These are phyloP conservation scores for Beta macrorhiza DNA, from an alignment of 179 eudicot genomes.

Conservation along the genomic window DNA sequence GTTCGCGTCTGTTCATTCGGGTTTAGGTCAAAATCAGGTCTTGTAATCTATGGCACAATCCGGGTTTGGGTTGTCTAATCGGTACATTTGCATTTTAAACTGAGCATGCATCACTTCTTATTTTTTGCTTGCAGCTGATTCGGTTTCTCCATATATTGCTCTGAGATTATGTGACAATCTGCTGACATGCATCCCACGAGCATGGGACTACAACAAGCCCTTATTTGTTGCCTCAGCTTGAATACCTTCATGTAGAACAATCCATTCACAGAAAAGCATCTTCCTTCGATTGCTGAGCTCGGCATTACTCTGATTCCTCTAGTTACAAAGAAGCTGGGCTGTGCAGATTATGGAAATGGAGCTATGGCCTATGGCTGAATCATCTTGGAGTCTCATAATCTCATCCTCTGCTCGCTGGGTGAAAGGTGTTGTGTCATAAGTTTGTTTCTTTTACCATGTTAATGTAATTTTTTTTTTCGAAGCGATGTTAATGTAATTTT, in stretches of 20 bases:
- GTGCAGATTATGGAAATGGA: conserved; percentile 93
- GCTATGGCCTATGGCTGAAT: conserved; percentile 98
- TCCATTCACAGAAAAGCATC: conserved; percentile 92
- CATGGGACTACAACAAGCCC: conserved; percentile 94
- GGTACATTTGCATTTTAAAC: background rate
- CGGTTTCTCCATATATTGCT: conserved; percentile 31
- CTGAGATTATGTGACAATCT: conserved; percentile 93
- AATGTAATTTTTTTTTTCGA: background rate
- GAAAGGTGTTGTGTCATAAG: conserved; percentile 5
- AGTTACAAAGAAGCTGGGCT: conserved; percentile 77
- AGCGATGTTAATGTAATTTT: background rate
- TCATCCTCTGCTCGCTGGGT: conserved; percentile 25
- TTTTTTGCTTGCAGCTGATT: background rate
- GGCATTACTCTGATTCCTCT: conserved; percentile 83
- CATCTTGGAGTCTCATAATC: conserved; percentile 57
- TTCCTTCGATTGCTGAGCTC: conserved; percentile 69
- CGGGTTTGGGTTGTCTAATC: background rate
- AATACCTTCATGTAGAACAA: conserved; percentile 97
- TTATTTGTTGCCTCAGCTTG: conserved; percentile 94
- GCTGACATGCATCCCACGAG: conserved; percentile 82
- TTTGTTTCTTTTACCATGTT: background rate
- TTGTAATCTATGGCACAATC: background rate
- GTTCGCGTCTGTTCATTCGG: background rate
- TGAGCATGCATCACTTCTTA: background rate
- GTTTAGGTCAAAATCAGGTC: no score